Evolutionary conservation across 352 stramenopile genomes (phyloP).

Genomic region (Phytophthora palmivora): DNA sequence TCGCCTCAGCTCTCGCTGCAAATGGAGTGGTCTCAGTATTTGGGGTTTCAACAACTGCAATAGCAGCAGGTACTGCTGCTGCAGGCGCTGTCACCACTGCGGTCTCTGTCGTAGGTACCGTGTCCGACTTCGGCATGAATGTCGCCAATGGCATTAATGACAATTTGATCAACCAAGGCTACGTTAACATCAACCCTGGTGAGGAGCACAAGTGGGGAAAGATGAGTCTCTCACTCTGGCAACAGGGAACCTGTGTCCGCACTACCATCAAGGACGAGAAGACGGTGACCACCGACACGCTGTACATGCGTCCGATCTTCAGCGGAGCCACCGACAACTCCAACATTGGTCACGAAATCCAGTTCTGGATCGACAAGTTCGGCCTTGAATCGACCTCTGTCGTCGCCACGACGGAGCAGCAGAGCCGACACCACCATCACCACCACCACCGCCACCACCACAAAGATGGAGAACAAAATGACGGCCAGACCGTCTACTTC

Average conservation of each 20-base stretch:
- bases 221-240: too few species aligned
- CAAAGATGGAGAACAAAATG: background rate
- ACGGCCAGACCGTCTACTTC: constrained; percentile 33
- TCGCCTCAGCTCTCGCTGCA: too few species aligned
- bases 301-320: constrained; percentile 67
- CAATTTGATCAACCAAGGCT: constrained; percentile 39
- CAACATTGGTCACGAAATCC: constrained; percentile 54
- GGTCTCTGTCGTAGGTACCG: constrained; percentile 21
- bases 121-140: constrained; percentile 42
- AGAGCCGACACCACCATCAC: constrained; percentile 13
- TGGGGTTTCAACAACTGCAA: constrained; percentile 34
- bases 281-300: too few species aligned
- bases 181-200: constrained; percentile 38
- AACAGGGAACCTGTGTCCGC: too few species aligned
- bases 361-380: constrained; percentile 64
- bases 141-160: constrained; percentile 42
- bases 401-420: constrained; percentile 22
- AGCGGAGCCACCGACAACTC: constrained; percentile 49
- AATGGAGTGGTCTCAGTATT: constrained; percentile 43
- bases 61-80: constrained; percentile 25
- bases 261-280: too few species aligned
- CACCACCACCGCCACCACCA: constrained; percentile 4
- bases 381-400: constrained; percentile 20
- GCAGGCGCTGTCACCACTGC: constrained; percentile 37
- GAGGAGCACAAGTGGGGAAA: constrained; percentile 42